Evolutionary conservation across 176 grass and related monocot genomes (phyloP), one percentile per base, ranked within the genome.

Genomic region (Rhynchospora tenuis): DNA sequence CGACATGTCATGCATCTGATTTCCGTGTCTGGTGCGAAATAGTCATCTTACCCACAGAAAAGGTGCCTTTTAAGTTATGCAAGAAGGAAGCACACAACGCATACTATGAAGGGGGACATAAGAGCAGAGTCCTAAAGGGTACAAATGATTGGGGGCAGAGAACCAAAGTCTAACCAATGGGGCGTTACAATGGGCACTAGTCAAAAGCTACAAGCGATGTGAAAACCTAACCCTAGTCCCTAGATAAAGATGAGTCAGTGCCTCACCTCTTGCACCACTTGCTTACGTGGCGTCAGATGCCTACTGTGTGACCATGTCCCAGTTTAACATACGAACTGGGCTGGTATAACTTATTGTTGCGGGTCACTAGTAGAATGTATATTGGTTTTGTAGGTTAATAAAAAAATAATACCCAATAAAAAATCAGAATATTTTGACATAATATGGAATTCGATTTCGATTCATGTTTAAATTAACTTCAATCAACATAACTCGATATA

Each of bases 141-240:
- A 72, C 19, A 48, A 46, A 73, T 73, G 69, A 73, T 73, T 73
- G 69, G 44, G 19, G 42, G 69, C 44, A 73, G n/a, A 73, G 69
- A 50, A 43, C 44, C 44, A 73, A 48, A 73, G 43, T 73, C 10
- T 73, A 73, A 73, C 44, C n/a, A 50, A 26, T 50, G 42, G 26
- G 44, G 42, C 48, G 69, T 73, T 24, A 43, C 47, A 11, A 48
- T n/a, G 8, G 44, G 69, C 44, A 50, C 44, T 73, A 50, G 69
- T 50, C 31, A 73, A 73, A 73, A 50, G 44, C 44, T 73, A 50
- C 14, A 50, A 73, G 50, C 48, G 20, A 50, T 50, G 20, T 50
- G 38, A 43, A n/a, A 73, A 73, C 69, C 69, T 15, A 73, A 47
- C 20, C 69, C 28, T 67, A 67, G 63, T n/a, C 1, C 29, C 29